Base-by-base conservation (phyloP, 352 stramenopile species). In the Pilasporangium apinafurcum region DNA sequence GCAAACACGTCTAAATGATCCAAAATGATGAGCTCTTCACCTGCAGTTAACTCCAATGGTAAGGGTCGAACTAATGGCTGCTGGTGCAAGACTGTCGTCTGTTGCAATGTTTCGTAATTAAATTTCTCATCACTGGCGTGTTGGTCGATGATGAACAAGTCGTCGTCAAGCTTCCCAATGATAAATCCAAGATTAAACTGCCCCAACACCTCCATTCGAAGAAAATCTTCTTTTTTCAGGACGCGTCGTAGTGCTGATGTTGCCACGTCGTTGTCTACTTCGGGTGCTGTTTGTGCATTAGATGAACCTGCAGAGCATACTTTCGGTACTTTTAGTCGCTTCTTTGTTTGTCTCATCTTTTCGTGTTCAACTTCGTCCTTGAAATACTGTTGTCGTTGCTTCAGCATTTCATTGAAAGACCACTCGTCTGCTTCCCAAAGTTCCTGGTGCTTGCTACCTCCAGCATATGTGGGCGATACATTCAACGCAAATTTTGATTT, bases 171-270 rank as follows among this genome's bases (percentile, higher is more conserved):
- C 29, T 79, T 78, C 22, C 71, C 87, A 26, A 99, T 91, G 33
- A 99, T 97, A 54, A 99, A 99, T 3, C 96, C 96, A 48, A 98
- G 78, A 52, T 99, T 99, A 63, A 99, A 99, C 45, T 99, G 96
- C 3, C 96, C 95, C 34, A 98, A 62, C 16, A 98, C 75, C 20
- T 86, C 55, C 83, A 98, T 98, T 17, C 74, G 62, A 24, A 58
- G 54, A 59, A 99, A 98, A 55, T 98, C 87, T 28, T 92, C 68
- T 37, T 98, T 97, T 14, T 67, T 74, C 14, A 98, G 64, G 37
- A 83, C 71, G 1, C 89, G 69, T 32, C 78, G 81, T 22, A 91
- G 50, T 9, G 74, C 62, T 27, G 53, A 54, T n/a, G 81, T 64
- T 2, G 59, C 63, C 4, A 63, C 25, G 1, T 76, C 69, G 33